phyloP scores from a whole-genome alignment of 2,329 filamentous ascomycete species.

The Colletotrichum melonis region DNA sequence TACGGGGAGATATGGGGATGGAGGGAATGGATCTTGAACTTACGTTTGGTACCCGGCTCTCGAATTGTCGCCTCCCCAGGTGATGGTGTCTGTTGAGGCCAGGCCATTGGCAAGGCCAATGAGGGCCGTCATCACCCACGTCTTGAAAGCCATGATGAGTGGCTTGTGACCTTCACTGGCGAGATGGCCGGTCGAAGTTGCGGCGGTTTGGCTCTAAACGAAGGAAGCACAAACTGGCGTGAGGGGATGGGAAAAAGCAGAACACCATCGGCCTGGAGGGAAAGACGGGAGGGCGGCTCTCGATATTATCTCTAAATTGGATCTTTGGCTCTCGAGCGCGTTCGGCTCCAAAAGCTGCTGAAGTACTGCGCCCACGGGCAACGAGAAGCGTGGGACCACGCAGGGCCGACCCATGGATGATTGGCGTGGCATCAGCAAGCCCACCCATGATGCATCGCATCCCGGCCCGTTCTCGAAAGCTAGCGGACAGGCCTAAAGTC shows the following conservation, averaged over 20 bases:
- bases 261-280: conserved; percentile 11
- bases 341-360: conserved; percentile 5
- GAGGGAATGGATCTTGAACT: conserved; percentile 37
- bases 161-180: conserved; percentile 20
- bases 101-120: conserved; percentile 48
- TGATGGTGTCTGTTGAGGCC: conserved; percentile 65
- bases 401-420: conserved; percentile 20
- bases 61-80: conserved; percentile 69
- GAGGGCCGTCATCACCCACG: conserved; percentile 42
- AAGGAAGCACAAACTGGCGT: conserved; percentile 27
- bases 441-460: conserved; percentile 16
- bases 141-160: conserved; percentile 29
- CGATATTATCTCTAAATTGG: conserved; percentile 20
- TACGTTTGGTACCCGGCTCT: conserved; percentile 65
- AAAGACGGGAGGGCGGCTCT: conserved; percentile 13
- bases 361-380: conserved; percentile 4
- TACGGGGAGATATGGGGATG: rapidly evolving
- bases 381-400: conserved; percentile 11
- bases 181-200: conserved; percentile 17
- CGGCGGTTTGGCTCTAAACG: conserved; percentile 1
- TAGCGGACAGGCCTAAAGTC: conserved; percentile 15
- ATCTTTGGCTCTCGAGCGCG: conserved; percentile 16
- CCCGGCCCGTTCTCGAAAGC: conserved; percentile 12
- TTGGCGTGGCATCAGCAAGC: conserved; percentile 27
- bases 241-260: conserved; percentile 11